A percentile compares a stretch with the other conserved stretches of the same genome.
phyloP scores from a whole-genome alignment of 352 stramenopile genomes.

The Globisporangium acanthophoron region DNA sequence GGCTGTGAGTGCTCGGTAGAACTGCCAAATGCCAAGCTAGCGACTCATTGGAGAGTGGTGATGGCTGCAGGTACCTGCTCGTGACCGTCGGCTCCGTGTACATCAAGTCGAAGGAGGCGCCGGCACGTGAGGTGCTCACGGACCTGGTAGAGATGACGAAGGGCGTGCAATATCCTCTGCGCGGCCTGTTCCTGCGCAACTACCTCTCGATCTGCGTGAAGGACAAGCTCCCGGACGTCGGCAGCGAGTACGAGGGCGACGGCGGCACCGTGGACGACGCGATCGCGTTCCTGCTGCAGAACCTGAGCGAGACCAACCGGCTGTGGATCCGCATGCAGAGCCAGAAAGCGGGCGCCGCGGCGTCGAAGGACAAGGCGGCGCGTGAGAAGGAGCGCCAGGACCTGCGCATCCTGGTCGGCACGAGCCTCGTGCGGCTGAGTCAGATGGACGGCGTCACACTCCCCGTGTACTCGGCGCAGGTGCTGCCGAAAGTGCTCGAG shows the following conservation, averaged over 20 bases:
- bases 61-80: conserved; percentile 82
- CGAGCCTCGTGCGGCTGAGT: conserved; percentile 95
- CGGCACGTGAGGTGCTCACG: conserved; percentile 90
- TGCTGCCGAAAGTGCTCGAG: conserved; percentile 91
- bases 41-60: background rate
- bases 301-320: conserved; percentile 97
- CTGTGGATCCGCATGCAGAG: conserved; percentile 99
- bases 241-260: conserved; percentile 61
- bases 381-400: conserved; percentile 89
- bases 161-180: conserved; percentile 97
- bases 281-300: conserved; percentile 95
- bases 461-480: conserved; percentile 81
- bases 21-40: background rate
- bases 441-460: conserved; percentile 94
- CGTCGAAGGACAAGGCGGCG: conserved; percentile 71
- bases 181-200: conserved; percentile 97
- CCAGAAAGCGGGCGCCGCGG: conserved; percentile 44
- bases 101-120: conserved; percentile 82
- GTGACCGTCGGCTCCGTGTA: conserved; percentile 96
- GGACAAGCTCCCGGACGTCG: conserved; percentile 93
- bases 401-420: conserved; percentile 95
- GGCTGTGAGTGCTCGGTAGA: conserved; percentile 51
- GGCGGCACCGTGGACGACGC: conserved; percentile 83
- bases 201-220: conserved; percentile 92
- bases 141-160: conserved; percentile 99